Conservation (phyloP, 1,284 basidiomycete species). For the Sporisorium scitamineum region DNA sequence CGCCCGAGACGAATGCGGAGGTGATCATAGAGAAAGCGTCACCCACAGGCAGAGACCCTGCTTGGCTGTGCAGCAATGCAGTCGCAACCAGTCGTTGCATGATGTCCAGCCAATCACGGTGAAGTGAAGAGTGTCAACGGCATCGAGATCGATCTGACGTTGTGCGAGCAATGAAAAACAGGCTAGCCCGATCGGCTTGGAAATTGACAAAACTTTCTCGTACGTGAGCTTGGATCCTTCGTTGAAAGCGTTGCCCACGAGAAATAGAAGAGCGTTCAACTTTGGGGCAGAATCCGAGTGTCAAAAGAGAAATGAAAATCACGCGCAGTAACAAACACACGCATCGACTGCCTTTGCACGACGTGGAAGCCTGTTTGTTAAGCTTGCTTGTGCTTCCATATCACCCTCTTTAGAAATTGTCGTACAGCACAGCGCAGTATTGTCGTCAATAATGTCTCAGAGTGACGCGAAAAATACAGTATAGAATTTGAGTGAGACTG, state of each 20-base stretch:
- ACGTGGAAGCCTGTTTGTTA: constrained; percentile 1
- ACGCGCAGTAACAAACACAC: constrained; percentile 2
- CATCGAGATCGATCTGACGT: background rate
- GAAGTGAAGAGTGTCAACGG: background rate
- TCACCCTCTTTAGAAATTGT: background rate
- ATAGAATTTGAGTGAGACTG: constrained; percentile 17
- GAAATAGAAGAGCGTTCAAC: constrained; percentile 32
- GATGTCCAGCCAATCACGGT: constrained; percentile 11
- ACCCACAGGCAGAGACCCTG: constrained; percentile 23
- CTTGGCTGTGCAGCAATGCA: constrained; percentile 29
- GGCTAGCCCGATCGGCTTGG: background rate
- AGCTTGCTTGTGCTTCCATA: background rate
- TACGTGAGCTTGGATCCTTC: background rate
- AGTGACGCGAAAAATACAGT: constrained; percentile 15
- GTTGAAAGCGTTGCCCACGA: constrained; percentile 17
- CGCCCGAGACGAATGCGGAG: constrained; percentile 22
- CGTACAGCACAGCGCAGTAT: constrained; percentile 27
- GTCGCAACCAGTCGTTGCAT: background rate
- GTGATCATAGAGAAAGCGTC: constrained; percentile 34
- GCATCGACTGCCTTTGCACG: background rate
- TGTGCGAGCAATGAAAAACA: background rate
- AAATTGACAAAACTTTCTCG: constrained; percentile 2
- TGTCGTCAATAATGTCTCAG: no score
- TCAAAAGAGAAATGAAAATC: background rate
- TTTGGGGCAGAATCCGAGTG: constrained; percentile 39